phyloP scores from a whole-genome alignment of 768 basidiomycete species.

The Tricholoma saponaceum region DNA sequence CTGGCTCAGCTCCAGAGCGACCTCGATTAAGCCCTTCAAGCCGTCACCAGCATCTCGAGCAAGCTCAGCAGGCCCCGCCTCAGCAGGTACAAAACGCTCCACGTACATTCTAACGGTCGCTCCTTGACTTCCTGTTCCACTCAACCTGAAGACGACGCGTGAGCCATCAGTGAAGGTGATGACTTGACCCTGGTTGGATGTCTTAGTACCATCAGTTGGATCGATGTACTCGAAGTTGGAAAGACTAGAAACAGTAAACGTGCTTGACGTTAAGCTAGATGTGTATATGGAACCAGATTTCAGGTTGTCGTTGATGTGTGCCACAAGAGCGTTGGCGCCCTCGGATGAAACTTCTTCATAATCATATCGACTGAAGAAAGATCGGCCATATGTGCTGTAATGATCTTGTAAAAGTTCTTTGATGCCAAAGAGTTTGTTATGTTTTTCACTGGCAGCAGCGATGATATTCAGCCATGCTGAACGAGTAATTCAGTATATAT shows the following conservation, averaged over 20 bases:
- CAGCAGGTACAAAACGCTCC: slow-evolving; percentile 80
- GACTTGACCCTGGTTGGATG: slow-evolving; percentile 94
- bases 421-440: slow-evolving; percentile 78
- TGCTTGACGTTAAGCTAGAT: slow-evolving; percentile 60
- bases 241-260: slow-evolving; percentile 73
- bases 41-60: slow-evolving; percentile 81
- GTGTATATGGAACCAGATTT: slow-evolving; percentile 56
- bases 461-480: slow-evolving; percentile 97
- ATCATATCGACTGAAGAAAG: slow-evolving; percentile 98
- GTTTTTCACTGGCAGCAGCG: slow-evolving; percentile 75
- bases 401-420: slow-evolving; percentile 86
- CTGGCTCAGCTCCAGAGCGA: slow-evolving; percentile 82
- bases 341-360: slow-evolving; percentile 96
- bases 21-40: slow-evolving; percentile 92
- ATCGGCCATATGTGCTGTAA: slow-evolving; percentile 92
- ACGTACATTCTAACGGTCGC: slow-evolving; percentile 97
- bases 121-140: slow-evolving; percentile 93
- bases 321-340: slow-evolving; percentile 84
- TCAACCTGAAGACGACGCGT: slow-evolving; percentile 92
- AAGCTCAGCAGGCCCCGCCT: slow-evolving; percentile 66
- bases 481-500: not conserved
- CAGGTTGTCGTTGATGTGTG: slow-evolving; percentile 69
- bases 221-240: slow-evolving; percentile 96
- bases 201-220: slow-evolving; percentile 93
- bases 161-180: slow-evolving; percentile 90